Evolutionary conservation across 2,329 filamentous ascomycete genomes (phyloP), one percentile per base, ranked within the genome.

Genomic region (Colletotrichum chrysophilum): DNA sequence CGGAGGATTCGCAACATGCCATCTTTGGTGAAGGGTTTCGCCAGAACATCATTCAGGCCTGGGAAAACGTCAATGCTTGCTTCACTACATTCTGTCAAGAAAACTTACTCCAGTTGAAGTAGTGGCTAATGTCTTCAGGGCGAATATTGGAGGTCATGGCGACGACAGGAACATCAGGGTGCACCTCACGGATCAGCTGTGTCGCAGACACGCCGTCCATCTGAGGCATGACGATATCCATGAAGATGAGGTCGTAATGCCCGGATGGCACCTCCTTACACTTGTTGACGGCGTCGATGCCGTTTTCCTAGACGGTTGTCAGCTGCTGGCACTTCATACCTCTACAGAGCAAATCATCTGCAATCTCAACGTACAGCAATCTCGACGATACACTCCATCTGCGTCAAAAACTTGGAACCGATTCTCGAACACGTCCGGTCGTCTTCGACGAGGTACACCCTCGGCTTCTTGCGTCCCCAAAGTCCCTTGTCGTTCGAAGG

Each of bases 121-220:
- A 99, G 87, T 97, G 96, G 70, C 96, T 95, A 77, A 98, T 97
- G 83, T 99, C 97, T 81, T 98, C 96, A 76, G 95, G 96, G 78
- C 97, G 92, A 78, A 99, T 98, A 82, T 98, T 99, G 5, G 96
- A 98, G 4, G 97, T 99, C 97, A 99, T 98, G 62, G 97, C 97
- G 74, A 99, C 95, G 80, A 99, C 97, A 0, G 97, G 97, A 24
- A 94, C 93, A 7, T 93, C 91, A 48, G 92, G 91, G 78, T 96
- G 93, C 77, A 96, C 95, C 81, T 98, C 95, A 69, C 96, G 93
- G 78, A 99, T 98, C 77, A 98, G 92, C 81, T 97, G 95, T 73
- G 96, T 98, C 4, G 97, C 96, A 18, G 96, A 98, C 7, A 98
- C 96, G 79, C 97, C 97, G 81, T 98, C 97, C 70, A 98, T 89